Evolutionary conservation across 768 basidiomycete genomes (phyloP).

Genomic region (Mycena olivaceomarginata): DNA sequence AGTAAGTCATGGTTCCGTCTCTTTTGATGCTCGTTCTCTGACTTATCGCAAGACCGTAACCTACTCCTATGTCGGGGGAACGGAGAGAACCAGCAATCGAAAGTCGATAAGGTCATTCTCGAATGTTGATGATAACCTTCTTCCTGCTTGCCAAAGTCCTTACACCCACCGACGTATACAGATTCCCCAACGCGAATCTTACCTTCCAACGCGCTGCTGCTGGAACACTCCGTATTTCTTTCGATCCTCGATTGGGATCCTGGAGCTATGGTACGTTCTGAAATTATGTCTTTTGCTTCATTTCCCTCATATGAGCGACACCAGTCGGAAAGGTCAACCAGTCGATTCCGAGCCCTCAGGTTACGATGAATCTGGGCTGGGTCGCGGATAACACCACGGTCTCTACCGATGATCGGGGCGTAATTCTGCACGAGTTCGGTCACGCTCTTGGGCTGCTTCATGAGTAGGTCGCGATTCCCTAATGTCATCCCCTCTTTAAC

Average conservation of each 20-base stretch:
- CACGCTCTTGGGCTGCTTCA: slow-evolving; percentile 45
- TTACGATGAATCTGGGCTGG: slow-evolving; percentile 48
- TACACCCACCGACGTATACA: not conserved
- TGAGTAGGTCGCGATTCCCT: too few species aligned
- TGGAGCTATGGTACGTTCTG: slow-evolving; percentile 40
- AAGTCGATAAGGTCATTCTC: slow-evolving; percentile 33
- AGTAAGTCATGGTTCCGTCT: not conserved
- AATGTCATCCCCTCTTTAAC: too few species aligned
- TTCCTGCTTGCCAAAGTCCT: too few species aligned
- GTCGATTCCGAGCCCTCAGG: not conserved
- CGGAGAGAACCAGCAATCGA: slow-evolving; percentile 37
- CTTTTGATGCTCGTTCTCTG: not conserved
- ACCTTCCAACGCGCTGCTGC: slow-evolving; percentile 22
- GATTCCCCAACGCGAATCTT: slow-evolving; percentile 41
- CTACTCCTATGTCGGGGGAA: slow-evolving; percentile 42
- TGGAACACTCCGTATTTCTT: slow-evolving; percentile 40
- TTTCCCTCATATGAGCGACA: too few species aligned
- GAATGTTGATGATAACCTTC: slow-evolving; percentile 33
- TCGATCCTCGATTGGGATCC: slow-evolving; percentile 34
- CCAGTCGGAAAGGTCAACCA: slow-evolving; percentile 6
- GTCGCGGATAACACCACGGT: slow-evolving; percentile 23
- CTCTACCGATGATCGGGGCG: slow-evolving; percentile 40
- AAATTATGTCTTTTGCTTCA: too few species aligned
- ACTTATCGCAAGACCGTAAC: slow-evolving; percentile 10
- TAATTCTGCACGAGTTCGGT: slow-evolving; percentile 52